These are phyloP conservation scores for Irpex sp. DNA, from an alignment of 1,284 basidiomycete genomes.

Conservation along the genomic window DNA sequence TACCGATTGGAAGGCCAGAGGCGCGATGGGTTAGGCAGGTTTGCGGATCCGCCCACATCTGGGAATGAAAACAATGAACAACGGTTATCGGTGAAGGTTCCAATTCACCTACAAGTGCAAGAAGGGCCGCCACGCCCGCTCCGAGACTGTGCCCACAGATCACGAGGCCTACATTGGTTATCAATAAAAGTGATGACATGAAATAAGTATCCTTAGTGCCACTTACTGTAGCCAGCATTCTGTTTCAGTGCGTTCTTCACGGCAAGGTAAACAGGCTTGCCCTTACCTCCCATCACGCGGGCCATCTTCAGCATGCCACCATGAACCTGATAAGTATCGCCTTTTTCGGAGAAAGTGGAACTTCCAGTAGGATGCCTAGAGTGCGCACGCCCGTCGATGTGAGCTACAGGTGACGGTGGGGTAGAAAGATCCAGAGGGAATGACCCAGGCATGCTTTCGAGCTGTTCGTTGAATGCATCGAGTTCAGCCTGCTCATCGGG, in stretches of 20 bases:
- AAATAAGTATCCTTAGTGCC: neutral
- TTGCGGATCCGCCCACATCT: constrained; percentile 84
- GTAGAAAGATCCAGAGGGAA: constrained; percentile 28
- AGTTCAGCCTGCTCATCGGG: constrained; percentile 11
- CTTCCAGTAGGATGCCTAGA: neutral
- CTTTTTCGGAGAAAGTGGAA: constrained; percentile 14
- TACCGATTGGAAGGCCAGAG: constrained; percentile 66
- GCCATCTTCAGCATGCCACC: constrained; percentile 81
- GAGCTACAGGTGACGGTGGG: constrained; percentile 16
- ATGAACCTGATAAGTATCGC: constrained; percentile 56
- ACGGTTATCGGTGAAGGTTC: too few relatives aligned
- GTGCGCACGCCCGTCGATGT: neutral
- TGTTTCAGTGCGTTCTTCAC: constrained; percentile 64
- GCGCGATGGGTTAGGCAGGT: constrained; percentile 70
- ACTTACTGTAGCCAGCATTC: constrained; percentile 69
- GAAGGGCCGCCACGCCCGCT: constrained; percentile 76
- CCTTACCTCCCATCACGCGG: constrained; percentile 69
- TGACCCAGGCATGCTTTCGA: constrained; percentile 27
- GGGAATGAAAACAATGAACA: neutral
- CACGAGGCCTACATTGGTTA: constrained; percentile 50
- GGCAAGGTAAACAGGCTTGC: constrained; percentile 74
- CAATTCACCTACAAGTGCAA: constrained; percentile 57
- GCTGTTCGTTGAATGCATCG: constrained; percentile 21
- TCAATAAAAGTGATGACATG: neutral
- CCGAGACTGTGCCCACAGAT: constrained; percentile 87